Percentiles rank a stretch among this genome's conserved stretches.
Conservation (phyloP, 202 grass and related monocot species). For the Tripidium arundinaceum region DNA sequence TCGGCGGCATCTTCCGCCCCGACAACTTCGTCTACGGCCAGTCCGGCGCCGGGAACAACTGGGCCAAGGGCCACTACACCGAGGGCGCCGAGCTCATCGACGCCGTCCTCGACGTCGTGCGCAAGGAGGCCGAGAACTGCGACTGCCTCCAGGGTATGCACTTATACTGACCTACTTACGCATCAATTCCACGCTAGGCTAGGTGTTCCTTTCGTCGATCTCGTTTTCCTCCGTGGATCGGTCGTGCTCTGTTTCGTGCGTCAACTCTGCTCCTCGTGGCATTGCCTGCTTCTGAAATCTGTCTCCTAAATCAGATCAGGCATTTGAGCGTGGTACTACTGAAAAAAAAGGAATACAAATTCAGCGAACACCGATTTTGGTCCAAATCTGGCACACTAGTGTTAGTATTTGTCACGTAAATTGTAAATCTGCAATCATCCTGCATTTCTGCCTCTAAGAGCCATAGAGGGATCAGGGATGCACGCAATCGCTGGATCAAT, state of each 20-base stretch:
- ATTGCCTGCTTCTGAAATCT: background rate
- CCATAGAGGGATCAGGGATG: background rate
- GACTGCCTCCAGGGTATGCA: constrained; percentile 65
- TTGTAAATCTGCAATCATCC: background rate
- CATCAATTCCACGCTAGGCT: background rate
- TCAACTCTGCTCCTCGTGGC: background rate
- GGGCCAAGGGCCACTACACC: constrained; percentile 76
- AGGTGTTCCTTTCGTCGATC: background rate
- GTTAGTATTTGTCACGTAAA: background rate
- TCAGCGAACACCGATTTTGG: background rate
- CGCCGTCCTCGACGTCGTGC: constrained; percentile 70
- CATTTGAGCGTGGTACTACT: background rate
- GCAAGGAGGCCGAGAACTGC: constrained; percentile 84
- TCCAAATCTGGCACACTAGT: background rate
- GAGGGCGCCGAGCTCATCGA: constrained; percentile 88
- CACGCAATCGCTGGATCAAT: background rate
- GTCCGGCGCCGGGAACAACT: constrained; percentile 76
- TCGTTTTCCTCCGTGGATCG: background rate
- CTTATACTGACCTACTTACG: background rate
- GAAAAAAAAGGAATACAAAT: background rate
- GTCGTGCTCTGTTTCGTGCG: background rate
- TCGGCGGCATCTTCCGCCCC: constrained; percentile 75
- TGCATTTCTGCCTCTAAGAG: background rate
- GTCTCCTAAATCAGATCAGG: background rate
- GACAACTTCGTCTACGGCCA: constrained; percentile 86